phyloP scores from a whole-genome alignment of 148 eudicot species.

The Camellia lanceoleosa region DNA sequence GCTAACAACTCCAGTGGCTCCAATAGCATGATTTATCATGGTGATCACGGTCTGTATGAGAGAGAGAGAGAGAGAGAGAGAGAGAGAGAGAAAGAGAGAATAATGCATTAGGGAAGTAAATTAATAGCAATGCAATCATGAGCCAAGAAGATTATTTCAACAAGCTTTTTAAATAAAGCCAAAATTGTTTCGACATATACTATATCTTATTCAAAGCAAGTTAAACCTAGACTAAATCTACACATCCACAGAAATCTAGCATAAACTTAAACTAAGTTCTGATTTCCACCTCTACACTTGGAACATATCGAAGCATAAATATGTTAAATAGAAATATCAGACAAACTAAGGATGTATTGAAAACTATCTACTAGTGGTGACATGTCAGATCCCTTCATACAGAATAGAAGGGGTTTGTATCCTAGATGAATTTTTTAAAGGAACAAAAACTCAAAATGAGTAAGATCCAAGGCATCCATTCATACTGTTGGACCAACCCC shows the following conservation, averaged over 20 bases:
- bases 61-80: not conserved
- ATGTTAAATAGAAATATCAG: not conserved
- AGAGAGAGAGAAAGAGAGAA: not conserved
- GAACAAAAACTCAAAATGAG: too few species aligned
- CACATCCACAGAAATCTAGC: too few species aligned
- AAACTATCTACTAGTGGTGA: not conserved
- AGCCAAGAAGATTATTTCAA: not conserved
- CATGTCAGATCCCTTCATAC: not conserved
- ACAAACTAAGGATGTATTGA: not conserved
- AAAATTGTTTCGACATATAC: too few species aligned
- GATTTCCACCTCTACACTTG: too few species aligned
- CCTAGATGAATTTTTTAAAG: not conserved
- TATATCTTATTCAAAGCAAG: too few species aligned
- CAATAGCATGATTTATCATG: slow-evolving; percentile 87
- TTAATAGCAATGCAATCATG: not conserved
- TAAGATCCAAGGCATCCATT: not conserved
- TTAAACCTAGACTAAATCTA: too few species aligned
- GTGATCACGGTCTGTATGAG: slow-evolving; percentile 58
- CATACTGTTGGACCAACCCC: slow-evolving; percentile 84
- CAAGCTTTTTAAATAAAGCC: too few species aligned
- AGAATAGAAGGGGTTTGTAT: not conserved
- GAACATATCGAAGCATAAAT: not conserved
- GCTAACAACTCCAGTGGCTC: slow-evolving; percentile 78
- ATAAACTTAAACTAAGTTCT: too few species aligned
- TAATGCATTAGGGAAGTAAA: not conserved